Base-by-base conservation (phyloP, 225 moss, liverwort and hornwort genomes). In the Pseudisothecium myosuroides region DNA sequence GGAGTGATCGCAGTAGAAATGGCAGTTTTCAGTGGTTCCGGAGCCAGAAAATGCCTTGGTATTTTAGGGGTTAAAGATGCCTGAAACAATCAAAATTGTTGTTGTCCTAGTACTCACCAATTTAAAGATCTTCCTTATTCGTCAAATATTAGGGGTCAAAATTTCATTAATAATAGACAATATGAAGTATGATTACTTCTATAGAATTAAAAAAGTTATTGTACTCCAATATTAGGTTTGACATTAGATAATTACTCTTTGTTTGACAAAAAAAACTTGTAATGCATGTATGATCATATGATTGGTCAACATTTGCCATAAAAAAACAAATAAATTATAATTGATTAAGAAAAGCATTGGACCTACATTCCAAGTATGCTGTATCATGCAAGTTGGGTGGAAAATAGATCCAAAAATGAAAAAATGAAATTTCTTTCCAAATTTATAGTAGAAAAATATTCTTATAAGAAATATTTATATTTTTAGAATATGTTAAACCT, bases 231-330 rank as follows among this genome's bases (percentile, higher is more conserved):
- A 17, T 1, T 20, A 32, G 7, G 3, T 76, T 74, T 76, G 31
- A 21, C 13, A 50, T 10, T 28, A 28, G 24, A 71, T 26, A 41
- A 41, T 14, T 69, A 5, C 5, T 69, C 8, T 1, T 71, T 41
- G 15, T 41, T 26, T 41, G 5, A 71, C 4, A 26, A 71, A 39
- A 37, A 68, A n/a, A 68, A n/a, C n/a, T n/a, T 36, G 5, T 1
- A 4, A n/a, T 18, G 1, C 13, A 68, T 18, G 4, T 37, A n/a
- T 15, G 27, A 49, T 41, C 0, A 49, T 31, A 18, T 47, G 10
- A 29, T 31, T 43, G 3, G 43, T 47, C 4, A 47, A 7, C 2
- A 2, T 23, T 5, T 0, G 5, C 11, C 4, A 28, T 47, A 6
- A 47, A 16, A 74, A 74, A 74, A 74, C 4, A 6, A 73, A 41